Evolutionary conservation across 23 red algal species (phyloP), one percentile per base, ranked within the genome.

Genomic region (Gracilaria domingensis): DNA sequence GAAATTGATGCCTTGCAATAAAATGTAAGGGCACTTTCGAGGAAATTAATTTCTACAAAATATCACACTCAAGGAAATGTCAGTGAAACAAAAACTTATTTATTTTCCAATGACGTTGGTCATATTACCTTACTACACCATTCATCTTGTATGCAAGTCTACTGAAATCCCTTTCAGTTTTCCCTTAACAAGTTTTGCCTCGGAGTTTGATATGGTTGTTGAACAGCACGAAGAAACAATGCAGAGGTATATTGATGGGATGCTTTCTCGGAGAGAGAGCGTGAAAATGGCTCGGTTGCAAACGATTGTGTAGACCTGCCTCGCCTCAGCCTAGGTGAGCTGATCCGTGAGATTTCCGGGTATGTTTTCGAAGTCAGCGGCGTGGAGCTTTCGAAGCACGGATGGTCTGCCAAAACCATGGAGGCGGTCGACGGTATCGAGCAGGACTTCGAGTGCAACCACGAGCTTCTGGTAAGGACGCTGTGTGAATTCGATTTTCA

Each of bases 401-500:
- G 24, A 30, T 4, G 21, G 26, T 2, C 5, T 62, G 29, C 59
- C 29, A 18, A 62, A 62, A 30, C 26, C 7, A 6, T 62, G 2
- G 24, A 62, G 18, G 24, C 12, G 7, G 24, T 62, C 29, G 26
- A 73, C 5, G 1, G 38, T 14, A 42, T 73, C 67, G 67, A 73
- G 67, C n/a, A 40, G 33, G 67, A 44, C 5, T 73, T 73, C 38
- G 24, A 73, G 1, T 35, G 67, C 20, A 73, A 73, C 28, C 20
- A 40, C 44, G 35, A 73, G 20, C 67, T 73, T 24, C 38, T 73
- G 35, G 67, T 40, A 73, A 2, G 34, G 6, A 44, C 44, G 67
- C 35, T 73, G 6, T 12, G 36, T 69, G 82, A 86, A 86, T 86
- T 86, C 64, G 82, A 86, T 86, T 86, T 86, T 86, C 59, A 64